Conservation (phyloP, 345 rosid genomes). For the Garcia nutans region DNA sequence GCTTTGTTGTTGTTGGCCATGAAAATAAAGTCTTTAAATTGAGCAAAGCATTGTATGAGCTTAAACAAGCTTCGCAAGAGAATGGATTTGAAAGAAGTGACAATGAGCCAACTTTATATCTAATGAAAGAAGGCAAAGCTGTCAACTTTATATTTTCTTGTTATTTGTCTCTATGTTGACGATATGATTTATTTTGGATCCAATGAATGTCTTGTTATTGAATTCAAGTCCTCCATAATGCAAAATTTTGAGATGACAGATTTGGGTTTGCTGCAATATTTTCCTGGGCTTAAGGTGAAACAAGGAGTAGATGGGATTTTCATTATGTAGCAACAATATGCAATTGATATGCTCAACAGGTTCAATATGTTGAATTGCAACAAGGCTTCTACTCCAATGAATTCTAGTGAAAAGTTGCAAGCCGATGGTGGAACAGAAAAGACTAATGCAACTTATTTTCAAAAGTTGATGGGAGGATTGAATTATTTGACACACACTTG, state of each 20-base stretch:
- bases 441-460: neutral
- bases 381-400: neutral
- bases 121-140: neutral
- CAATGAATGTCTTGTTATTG: neutral
- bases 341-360: neutral
- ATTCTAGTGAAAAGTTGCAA: constrained; percentile 4
- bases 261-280: neutral
- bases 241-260: neutral
- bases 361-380: constrained; percentile 13
- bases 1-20: no score
- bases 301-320: neutral
- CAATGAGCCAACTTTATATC: neutral
- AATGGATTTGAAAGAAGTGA: neutral
- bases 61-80: neutral
- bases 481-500: neutral
- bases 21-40: no score
- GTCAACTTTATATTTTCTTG: neutral
- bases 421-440: neutral
- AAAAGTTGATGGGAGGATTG: neutral
- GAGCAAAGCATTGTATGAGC: no score
- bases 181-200: neutral
- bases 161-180: neutral
- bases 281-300: no score
- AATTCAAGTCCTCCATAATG: neutral
- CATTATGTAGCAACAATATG: neutral